Percentiles rank a stretch among this genome's conserved stretches.
phyloP scores from a whole-genome alignment of 2,329 filamentous ascomycete genomes.

The Fusarium guadeloupense region DNA sequence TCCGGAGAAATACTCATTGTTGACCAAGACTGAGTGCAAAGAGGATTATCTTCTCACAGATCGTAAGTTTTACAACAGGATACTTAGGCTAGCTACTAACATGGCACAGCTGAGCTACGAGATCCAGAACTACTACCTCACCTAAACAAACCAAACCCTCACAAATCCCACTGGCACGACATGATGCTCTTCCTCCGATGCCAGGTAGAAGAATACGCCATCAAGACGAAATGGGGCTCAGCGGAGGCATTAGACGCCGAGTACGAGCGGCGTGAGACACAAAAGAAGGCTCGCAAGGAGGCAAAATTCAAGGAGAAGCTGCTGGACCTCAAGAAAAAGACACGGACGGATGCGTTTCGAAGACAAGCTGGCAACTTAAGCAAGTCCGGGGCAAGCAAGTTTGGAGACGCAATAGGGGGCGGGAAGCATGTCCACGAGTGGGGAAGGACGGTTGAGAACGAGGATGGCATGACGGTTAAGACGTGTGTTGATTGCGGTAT shows the following conservation, averaged over 20 bases:
- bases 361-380: constrained; percentile 71
- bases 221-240: constrained; percentile 90
- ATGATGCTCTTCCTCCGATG: constrained; percentile 98
- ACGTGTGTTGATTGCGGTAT: constrained; percentile 79
- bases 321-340: constrained; percentile 90
- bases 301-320: constrained; percentile 91
- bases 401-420: constrained; percentile 79
- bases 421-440: constrained; percentile 91
- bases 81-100: constrained; percentile 12
- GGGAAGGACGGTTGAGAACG: constrained; percentile 73
- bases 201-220: constrained; percentile 94
- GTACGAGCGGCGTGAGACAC: constrained; percentile 79
- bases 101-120: constrained; percentile 77
- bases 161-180: constrained; percentile 95
- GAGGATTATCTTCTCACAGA: constrained; percentile 97
- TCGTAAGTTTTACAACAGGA: constrained; percentile 61
- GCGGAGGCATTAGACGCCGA: constrained; percentile 86
- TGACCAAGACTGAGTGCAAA: constrained; percentile 96
- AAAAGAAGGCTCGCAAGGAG: constrained; percentile 88
- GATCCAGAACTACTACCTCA: constrained; percentile 88
- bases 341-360: constrained; percentile 87
- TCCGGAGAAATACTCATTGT: constrained; percentile 91
- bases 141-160: constrained; percentile 89
- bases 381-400: constrained; percentile 63
- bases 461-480: constrained; percentile 81